Evolutionary conservation across 1,139 yeast species (phyloP).

Genomic region (Zygosaccharomyces pseudobailii): DNA sequence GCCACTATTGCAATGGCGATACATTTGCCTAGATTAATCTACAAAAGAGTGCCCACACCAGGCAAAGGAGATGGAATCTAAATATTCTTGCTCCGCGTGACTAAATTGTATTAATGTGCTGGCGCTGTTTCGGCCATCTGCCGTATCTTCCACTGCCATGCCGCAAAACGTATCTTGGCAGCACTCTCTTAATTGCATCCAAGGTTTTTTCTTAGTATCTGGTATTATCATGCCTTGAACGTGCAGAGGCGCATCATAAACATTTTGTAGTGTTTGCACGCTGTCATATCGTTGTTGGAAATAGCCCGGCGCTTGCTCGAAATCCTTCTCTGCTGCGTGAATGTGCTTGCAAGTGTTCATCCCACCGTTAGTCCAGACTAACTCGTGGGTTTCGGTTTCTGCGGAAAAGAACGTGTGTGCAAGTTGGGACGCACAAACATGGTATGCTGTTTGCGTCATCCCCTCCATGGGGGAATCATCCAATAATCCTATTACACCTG

Average conservation of each 20-base stretch:
- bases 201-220: slow-evolving; percentile 17
- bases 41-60: slow-evolving; percentile 1
- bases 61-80: slow-evolving; percentile 1
- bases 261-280: slow-evolving; percentile 25
- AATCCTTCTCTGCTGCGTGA: slow-evolving; percentile 35
- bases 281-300: slow-evolving; percentile 36
- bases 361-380: slow-evolving; percentile 69
- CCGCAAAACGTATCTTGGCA: slow-evolving; percentile 32
- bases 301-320: slow-evolving; percentile 31
- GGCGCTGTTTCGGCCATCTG: background rate
- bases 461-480: slow-evolving; percentile 29
- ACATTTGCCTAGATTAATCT: background rate
- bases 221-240: slow-evolving; percentile 34
- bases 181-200: slow-evolving; percentile 32
- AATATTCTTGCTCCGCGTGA: background rate
- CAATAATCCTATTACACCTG: slow-evolving; percentile 27
- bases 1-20: background rate
- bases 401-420: slow-evolving; percentile 44
- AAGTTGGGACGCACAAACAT: slow-evolving; percentile 64
- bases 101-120: background rate
- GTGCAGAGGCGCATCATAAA: slow-evolving; percentile 28
- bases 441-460: slow-evolving; percentile 24
- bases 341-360: slow-evolving; percentile 54
- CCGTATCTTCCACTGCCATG: slow-evolving; percentile 11
- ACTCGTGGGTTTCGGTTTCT: slow-evolving; percentile 37